Percentiles rank a stretch among this genome's conserved stretches.
These are phyloP conservation scores for Talaromyces sp. DNA, from an alignment of 2,329 filamentous ascomycete genomes.

Conservation along the genomic window DNA sequence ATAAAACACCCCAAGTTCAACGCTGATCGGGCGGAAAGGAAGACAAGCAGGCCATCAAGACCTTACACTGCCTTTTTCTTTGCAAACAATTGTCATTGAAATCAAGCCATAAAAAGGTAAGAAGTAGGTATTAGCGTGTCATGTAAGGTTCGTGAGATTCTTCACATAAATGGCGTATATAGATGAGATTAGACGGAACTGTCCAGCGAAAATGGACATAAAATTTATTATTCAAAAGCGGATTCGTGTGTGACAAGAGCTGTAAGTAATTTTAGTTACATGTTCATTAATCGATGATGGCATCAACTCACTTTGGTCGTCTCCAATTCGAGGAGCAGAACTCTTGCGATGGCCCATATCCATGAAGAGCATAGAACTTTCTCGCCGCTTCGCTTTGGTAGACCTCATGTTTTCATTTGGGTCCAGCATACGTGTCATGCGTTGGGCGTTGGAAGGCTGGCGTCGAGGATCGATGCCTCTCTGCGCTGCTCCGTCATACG, in stretches of 20 bases:
- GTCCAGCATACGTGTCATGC: slow-evolving; percentile 34
- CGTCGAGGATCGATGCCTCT: slow-evolving; percentile 29
- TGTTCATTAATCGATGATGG: not conserved
- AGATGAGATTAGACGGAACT: not conserved
- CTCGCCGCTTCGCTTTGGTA: slow-evolving; percentile 46
- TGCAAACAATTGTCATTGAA: not conserved
- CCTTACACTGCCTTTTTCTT: not conserved
- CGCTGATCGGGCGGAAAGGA: not conserved
- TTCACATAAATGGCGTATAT: slow-evolving; percentile 9
- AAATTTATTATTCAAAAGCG: slow-evolving; percentile 19
- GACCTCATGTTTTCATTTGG: slow-evolving; percentile 37
- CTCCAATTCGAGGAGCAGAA: slow-evolving; percentile 23
- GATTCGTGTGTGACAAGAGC: slow-evolving; percentile 20
- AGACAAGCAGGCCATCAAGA: not conserved
- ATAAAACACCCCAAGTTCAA: slow-evolving; percentile 9
- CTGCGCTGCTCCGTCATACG: slow-evolving; percentile 41
- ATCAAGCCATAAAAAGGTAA: slow-evolving; percentile 2
- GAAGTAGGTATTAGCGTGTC: not conserved
- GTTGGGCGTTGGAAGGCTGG: slow-evolving; percentile 21
- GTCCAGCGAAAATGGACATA: not conserved
- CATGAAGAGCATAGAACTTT: slow-evolving; percentile 50
- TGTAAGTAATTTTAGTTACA: slow-evolving; percentile 10
- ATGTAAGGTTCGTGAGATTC: slow-evolving; percentile 8
- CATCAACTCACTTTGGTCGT: slow-evolving; percentile 24
- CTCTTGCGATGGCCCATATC: slow-evolving; percentile 33